Evolutionary conservation across 2,329 filamentous ascomycete genomes (phyloP), one percentile per base, ranked within the genome.

Genomic region (Neodidymelliopsis sp.): DNA sequence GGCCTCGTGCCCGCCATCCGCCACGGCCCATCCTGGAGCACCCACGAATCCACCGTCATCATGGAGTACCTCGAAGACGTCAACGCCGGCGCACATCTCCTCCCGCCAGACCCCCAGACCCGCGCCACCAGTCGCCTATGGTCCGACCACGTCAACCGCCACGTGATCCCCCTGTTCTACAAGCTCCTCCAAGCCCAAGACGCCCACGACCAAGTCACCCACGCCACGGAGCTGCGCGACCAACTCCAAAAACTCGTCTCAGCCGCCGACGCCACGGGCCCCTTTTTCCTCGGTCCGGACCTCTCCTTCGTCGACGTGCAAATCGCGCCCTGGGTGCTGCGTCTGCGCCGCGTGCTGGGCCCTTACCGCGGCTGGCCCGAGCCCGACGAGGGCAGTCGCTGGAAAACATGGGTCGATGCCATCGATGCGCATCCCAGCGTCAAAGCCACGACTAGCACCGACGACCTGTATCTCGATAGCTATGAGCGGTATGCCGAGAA

Each of bases 41-140:
- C 87, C 62, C 87, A 91, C 64, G 91, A 95, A 67, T 93, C 88
- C 62, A 84, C 84, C 1, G 87, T 95, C 3, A 81, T 96, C 61
- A 81, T 96, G 69, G 91, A 96, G 86, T 95, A 95, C 84, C 81
- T 94, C 25, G 91, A 95, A 65, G 91, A 96, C 62, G 74, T 90
- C 20, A 78, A 83, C 23, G 70, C 79, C 19, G 83, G 83, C 1
- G 75, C 80, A 4, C 73, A 83, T 6, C 75, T 95, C 6, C 77
- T 91, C 20, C 89, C 89, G 1, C 75, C 79, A 0, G 81, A 87
- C 63, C 79, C 88, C 1, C 85, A 87, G 62, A 72, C 85, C 11
- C 84, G 86, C 58, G 91, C 91, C 2, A 84, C 88, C 46, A 90
- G 85, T 49, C 84, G 91, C 31, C 74, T 94, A 8, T 96, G 91